Evolutionary conservation across 352 stramenopile species (phyloP).

Genomic region (Globisporangium paroecandrum): DNA sequence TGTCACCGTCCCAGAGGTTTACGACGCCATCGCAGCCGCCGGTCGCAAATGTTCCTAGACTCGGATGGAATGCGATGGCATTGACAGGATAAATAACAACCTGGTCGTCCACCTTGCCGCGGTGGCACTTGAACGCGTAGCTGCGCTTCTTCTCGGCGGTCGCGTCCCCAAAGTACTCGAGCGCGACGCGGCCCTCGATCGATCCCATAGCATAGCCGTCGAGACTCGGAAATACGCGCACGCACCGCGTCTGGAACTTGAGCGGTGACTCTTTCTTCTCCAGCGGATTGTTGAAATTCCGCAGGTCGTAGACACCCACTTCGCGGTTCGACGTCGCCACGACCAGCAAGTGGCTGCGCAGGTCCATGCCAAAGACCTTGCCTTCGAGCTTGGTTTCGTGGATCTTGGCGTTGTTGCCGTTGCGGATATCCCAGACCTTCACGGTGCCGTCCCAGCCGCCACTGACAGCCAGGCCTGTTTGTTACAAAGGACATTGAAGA

Average conservation of each 20-base stretch:
- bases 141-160: slow-evolving; percentile 54
- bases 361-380: slow-evolving; percentile 73
- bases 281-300: slow-evolving; percentile 62
- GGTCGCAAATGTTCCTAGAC: slow-evolving; percentile 93
- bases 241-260: slow-evolving; percentile 92
- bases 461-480: slow-evolving; percentile 42
- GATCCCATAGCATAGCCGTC: slow-evolving; percentile 90
- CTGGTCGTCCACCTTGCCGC: slow-evolving; percentile 80
- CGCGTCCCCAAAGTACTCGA: slow-evolving; percentile 92
- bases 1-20: slow-evolving; percentile 92
- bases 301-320: slow-evolving; percentile 80
- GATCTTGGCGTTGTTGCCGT: slow-evolving; percentile 44
- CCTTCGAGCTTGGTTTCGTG: slow-evolving; percentile 38
- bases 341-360: slow-evolving; percentile 54
- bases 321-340: slow-evolving; percentile 50
- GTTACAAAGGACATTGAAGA: background rate
- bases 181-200: slow-evolving; percentile 95
- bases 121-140: slow-evolving; percentile 99
- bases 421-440: slow-evolving; percentile 67
- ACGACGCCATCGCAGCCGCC: slow-evolving; percentile 93
- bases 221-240: slow-evolving; percentile 67
- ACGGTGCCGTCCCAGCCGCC: slow-evolving; percentile 67
- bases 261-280: slow-evolving; percentile 73
- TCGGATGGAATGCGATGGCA: slow-evolving; percentile 94
- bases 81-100: slow-evolving; percentile 95